phyloP scores from a whole-genome alignment of 371 early-diverging fungal genomes.

The Mortierella sp. region DNA sequence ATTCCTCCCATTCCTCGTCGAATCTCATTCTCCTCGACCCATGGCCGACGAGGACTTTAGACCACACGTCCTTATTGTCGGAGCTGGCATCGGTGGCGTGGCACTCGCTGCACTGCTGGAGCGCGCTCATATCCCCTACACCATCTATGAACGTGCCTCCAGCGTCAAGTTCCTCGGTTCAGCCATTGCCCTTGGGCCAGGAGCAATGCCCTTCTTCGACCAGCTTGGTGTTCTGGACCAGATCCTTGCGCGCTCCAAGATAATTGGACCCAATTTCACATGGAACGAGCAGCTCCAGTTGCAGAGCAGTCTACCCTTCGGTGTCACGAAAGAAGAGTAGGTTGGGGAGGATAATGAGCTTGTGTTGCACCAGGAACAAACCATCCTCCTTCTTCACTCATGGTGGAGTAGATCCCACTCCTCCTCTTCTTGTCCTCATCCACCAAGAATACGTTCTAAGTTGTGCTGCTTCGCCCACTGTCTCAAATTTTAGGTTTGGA shows the following conservation, averaged over 20 bases:
- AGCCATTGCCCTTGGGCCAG: conserved; percentile 15
- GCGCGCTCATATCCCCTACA: conserved; percentile 13
- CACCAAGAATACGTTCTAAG: no score
- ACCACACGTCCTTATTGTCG: conserved; percentile 19
- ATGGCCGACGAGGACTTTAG: conserved; percentile 2
- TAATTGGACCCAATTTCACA: not conserved
- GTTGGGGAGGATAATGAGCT: no score
- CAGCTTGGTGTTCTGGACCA: conserved; percentile 19
- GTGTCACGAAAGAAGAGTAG: not conserved
- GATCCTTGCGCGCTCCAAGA: not conserved
- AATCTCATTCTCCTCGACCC: not conserved
- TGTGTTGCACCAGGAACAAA: no score
- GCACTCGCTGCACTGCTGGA: conserved; percentile 9
- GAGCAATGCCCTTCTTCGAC: conserved; percentile 9
- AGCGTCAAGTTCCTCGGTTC: conserved; percentile 12
- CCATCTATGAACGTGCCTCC: conserved; percentile 5
- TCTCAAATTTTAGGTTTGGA: conserved; percentile 11
- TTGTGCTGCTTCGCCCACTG: no score
- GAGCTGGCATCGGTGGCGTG: conserved; percentile 21
- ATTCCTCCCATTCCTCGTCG: not conserved
- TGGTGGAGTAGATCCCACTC: not conserved
- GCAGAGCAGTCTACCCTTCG: not conserved
- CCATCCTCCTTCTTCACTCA: not conserved
- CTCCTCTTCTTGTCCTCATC: not conserved
- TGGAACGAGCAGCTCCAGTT: not conserved